A percentile compares a stretch with the other conserved stretches of the same genome.
Evolutionary conservation across 805 yeast species (phyloP).

Genomic region (Geotrichum ghanense): DNA sequence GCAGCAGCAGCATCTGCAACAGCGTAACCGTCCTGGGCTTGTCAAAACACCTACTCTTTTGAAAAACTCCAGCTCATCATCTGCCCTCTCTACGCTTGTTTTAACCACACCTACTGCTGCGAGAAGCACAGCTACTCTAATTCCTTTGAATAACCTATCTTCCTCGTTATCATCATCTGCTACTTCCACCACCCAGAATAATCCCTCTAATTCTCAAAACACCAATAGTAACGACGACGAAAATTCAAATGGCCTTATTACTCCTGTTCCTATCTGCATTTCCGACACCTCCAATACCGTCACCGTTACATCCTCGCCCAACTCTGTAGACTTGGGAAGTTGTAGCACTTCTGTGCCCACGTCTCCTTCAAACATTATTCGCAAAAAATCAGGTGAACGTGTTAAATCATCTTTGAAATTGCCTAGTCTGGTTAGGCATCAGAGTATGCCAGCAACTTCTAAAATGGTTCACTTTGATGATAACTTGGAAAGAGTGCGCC

Average conservation of each 20-base stretch:
- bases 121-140: not conserved
- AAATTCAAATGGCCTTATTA: not conserved
- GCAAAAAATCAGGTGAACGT: slow-evolving; percentile 83
- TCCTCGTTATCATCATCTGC: not conserved
- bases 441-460: slow-evolving; percentile 34
- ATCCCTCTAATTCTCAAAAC: not conserved
- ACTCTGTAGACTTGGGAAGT: not conserved
- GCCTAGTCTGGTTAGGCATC: slow-evolving; percentile 26
- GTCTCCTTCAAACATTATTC: slow-evolving; percentile 34
- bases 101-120: not conserved
- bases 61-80: not conserved
- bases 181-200: not conserved
- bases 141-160: not conserved
- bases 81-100: not conserved
- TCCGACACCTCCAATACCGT: not conserved
- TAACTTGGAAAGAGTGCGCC: slow-evolving; percentile 46
- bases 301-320: not conserved
- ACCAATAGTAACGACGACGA: too few relatives aligned
- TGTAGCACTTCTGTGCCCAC: not conserved
- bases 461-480: slow-evolving; percentile 71
- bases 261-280: not conserved
- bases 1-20: not conserved
- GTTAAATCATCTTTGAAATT: slow-evolving; percentile 61
- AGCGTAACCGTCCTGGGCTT: not conserved
- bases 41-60: not conserved